phyloP scores from a whole-genome alignment of 345 rosid genomes.

The Euphorbia tirucalli region DNA sequence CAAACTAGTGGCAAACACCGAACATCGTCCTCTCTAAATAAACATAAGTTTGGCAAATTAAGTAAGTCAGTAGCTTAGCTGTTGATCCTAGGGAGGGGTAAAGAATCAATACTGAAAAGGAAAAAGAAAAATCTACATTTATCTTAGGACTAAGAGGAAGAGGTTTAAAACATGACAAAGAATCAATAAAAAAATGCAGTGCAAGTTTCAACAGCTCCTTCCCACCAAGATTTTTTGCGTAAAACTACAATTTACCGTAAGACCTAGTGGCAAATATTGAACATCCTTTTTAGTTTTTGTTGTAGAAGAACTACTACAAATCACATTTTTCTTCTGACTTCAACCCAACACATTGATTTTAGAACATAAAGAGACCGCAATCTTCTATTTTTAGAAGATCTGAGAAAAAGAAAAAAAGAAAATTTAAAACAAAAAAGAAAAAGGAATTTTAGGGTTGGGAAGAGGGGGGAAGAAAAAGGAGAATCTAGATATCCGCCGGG shows the following conservation, averaged over 20 bases:
- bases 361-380: conserved; percentile 36
- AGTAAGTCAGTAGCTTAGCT: conserved; percentile 17
- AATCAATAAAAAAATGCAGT: conserved; percentile 51
- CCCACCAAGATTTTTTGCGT: conserved; percentile 38
- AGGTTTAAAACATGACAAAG: conserved; percentile 40
- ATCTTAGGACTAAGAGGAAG: conserved; percentile 17
- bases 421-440: not conserved
- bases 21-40: conserved; percentile 8
- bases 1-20: too few relatives aligned
- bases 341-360: conserved; percentile 49
- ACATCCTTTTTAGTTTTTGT: conserved; percentile 44
- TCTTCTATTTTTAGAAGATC: conserved; percentile 49
- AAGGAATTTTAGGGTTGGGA: conserved; percentile 23
- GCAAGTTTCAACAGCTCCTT: conserved; percentile 50
- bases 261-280: conserved; percentile 49
- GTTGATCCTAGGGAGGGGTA: conserved; percentile 19
- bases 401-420: not conserved
- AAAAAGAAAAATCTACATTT: conserved; percentile 15
- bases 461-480: conserved; percentile 14
- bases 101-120: conserved; percentile 17
- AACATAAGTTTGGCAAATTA: conserved; percentile 6
- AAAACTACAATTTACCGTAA: conserved; percentile 38
- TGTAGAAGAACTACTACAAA: conserved; percentile 55
- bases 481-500: conserved; percentile 44
- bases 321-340: conserved; percentile 48